Base-by-base conservation (phyloP, 2,329 filamentous ascomycete species). In the Tolypocladium cylindrosporum region DNA sequence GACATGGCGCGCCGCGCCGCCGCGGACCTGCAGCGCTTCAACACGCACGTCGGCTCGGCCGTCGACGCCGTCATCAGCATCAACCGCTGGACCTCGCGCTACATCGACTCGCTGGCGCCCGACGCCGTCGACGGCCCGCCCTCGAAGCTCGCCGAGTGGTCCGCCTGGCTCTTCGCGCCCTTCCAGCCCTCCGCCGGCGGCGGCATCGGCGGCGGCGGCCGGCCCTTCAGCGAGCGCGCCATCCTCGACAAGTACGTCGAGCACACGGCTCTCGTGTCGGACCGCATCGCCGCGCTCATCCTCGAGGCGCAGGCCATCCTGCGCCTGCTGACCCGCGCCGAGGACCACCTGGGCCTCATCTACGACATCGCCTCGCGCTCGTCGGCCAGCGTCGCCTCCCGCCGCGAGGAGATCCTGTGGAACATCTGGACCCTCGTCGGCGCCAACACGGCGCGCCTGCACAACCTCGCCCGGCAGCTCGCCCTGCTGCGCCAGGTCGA, bases 371-470 rank as follows among this genome's bases (percentile, higher is more conserved):
- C 86, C 2, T 79, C 82, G 21, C 83, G 82, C 60, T 87, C 88
- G 61, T 80, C 84, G 52, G 74, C 82, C 57, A 78, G 77, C 56
- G 78, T 87, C 34, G 75, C 81, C 54, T 78, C 77, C 16, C 76
- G 81, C 58, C 84, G 84, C 48, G 84, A 86, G 58, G 83, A 89
- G 59, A 79, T 91, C 3, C 78, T 92, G 57, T 84, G 83, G 60
- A 79, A 81, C 16, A 75, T 94, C 10, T 91, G 89, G 87, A 89
- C 86, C 0, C 81, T 87, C 60, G 76, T 94, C 16, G 90, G 90
- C 52, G 87, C 81, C 24, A 90, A 92, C 68, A 76, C 78, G 39
- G 73, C 75, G 21, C 79, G 80, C 52, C 75, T 88, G 16, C 78
- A 79, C 53, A 84, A 84, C 61, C 80, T 88, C 60, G 78, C 85